These are phyloP conservation scores for Thalassiosira exigua DNA, from an alignment of 352 stramenopile genomes.

Conservation along the genomic window DNA sequence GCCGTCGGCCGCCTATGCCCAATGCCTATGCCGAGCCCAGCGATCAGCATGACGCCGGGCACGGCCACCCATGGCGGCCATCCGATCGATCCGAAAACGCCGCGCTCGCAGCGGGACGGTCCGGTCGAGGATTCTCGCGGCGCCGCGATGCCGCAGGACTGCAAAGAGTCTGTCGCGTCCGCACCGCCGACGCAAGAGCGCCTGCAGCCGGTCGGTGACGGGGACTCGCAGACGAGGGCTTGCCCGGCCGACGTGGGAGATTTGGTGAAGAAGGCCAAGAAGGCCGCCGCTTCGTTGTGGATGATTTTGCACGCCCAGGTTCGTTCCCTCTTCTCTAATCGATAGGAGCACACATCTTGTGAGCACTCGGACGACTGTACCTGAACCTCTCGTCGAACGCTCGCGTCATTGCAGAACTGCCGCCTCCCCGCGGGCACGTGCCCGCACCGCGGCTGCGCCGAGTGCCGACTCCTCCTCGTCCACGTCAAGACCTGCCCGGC, in stretches of 20 bases:
- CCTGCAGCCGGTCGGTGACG: background rate
- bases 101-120: background rate
- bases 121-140: background rate
- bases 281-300: conserved; percentile 76
- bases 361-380: background rate
- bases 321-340: conserved; percentile 15
- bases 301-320: conserved; percentile 83
- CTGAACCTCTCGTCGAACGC: background rate
- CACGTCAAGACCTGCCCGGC: conserved; percentile 75
- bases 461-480: conserved; percentile 73
- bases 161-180: background rate
- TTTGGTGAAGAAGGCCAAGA: conserved; percentile 79
- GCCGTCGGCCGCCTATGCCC: too few species aligned
- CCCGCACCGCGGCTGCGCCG: conserved; percentile 64
- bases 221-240: background rate
- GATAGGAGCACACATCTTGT: background rate
- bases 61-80: background rate
- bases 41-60: too few species aligned
- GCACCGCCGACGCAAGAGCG: background rate
- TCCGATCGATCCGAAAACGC: background rate
- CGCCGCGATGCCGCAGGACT: background rate
- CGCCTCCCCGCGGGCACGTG: conserved; percentile 53
- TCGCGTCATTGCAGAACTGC: conserved; percentile 54
- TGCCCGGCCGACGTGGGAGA: conserved; percentile 60
- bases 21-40: too few species aligned